Evolutionary conservation across 306 rosid genomes (phyloP).

Genomic region (Castanopsis chinensis): DNA sequence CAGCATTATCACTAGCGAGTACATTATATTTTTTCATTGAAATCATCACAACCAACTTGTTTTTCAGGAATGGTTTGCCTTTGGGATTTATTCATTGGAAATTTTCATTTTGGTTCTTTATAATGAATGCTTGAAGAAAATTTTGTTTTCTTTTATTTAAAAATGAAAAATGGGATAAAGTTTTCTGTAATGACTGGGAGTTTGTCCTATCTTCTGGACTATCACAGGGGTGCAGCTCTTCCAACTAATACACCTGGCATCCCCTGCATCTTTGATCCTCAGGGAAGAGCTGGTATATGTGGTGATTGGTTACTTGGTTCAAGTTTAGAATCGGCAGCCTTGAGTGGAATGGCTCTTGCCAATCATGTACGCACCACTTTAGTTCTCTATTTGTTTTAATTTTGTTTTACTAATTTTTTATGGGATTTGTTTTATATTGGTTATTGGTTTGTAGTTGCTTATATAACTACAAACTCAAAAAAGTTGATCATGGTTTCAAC

Average conservation of each 20-base stretch:
- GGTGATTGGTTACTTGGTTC: constrained; percentile 98
- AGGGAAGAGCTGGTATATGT: constrained; percentile 86
- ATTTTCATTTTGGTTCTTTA: not conserved
- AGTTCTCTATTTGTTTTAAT: not conserved
- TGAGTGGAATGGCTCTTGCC: constrained; percentile 82
- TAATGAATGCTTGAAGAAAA: not conserved
- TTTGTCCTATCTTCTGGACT: not conserved
- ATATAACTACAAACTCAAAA: not conserved
- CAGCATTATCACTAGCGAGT: constrained; percentile 6
- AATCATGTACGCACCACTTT: constrained; percentile 57
- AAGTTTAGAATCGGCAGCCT: constrained; percentile 79
- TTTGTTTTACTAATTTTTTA: not conserved
- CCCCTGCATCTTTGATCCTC: constrained; percentile 90
- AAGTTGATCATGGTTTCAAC: not conserved
- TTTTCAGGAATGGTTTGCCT: not conserved
- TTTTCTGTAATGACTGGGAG: not conserved
- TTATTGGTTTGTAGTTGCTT: not conserved
- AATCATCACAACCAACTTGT: constrained; percentile 1
- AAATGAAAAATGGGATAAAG: not conserved
- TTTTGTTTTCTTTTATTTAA: not conserved
- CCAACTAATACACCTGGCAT: constrained; percentile 76
- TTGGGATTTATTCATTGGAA: too few species aligned
- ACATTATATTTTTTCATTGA: constrained; percentile 8
- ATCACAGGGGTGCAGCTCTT: constrained; percentile 93
- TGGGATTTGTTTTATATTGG: too few species aligned